Conservation (phyloP, 1,139 yeast species). For the Suhomyces choctaworum region DNA sequence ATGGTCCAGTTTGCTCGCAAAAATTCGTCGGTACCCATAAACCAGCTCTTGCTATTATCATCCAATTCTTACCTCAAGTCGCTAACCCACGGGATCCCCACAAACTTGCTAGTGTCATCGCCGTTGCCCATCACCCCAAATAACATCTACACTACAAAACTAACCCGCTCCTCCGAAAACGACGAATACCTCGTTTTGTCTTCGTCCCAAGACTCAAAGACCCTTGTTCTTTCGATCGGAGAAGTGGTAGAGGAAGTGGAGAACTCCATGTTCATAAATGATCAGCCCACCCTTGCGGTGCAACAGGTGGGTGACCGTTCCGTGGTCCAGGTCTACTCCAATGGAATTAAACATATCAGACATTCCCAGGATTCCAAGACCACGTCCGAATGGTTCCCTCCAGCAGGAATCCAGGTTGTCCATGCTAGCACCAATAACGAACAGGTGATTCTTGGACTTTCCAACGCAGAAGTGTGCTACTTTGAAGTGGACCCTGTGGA, state of each 20-base stretch:
- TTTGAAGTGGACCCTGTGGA: conserved; percentile 69
- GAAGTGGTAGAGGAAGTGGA: conserved; percentile 77
- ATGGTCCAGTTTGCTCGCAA: conserved; percentile 35
- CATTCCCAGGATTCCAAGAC: conserved; percentile 19
- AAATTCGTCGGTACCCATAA: conserved; percentile 39
- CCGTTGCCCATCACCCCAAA: conserved; percentile 68
- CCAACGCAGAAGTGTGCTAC: conserved; percentile 75
- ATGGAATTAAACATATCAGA: conserved; percentile 69
- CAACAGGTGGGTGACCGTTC: conserved; percentile 68
- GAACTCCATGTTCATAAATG: conserved; percentile 58
- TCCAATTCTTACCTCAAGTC: conserved; percentile 49
- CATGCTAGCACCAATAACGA: conserved; percentile 61
- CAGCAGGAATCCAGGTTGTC: conserved; percentile 68
- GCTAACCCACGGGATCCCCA: conserved; percentile 59
- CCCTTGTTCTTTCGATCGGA: conserved; percentile 74
- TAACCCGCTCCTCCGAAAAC: conserved; percentile 40
- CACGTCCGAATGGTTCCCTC: conserved; percentile 75
- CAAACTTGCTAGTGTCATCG: conserved; percentile 66
- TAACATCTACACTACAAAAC: conserved; percentile 60
- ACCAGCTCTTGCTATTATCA: conserved; percentile 32
- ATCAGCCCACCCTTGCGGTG: conserved; percentile 65
- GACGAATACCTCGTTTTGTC: conserved; percentile 71
- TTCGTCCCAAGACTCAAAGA: conserved; percentile 55
- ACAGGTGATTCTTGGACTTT: conserved; percentile 70
- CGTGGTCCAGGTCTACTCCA: conserved; percentile 68